A percentile compares a stretch with the other conserved stretches of the same genome.
Evolutionary conservation across 208 protist species (phyloP).

Genomic region (Wallacemonas collosoma): DNA sequence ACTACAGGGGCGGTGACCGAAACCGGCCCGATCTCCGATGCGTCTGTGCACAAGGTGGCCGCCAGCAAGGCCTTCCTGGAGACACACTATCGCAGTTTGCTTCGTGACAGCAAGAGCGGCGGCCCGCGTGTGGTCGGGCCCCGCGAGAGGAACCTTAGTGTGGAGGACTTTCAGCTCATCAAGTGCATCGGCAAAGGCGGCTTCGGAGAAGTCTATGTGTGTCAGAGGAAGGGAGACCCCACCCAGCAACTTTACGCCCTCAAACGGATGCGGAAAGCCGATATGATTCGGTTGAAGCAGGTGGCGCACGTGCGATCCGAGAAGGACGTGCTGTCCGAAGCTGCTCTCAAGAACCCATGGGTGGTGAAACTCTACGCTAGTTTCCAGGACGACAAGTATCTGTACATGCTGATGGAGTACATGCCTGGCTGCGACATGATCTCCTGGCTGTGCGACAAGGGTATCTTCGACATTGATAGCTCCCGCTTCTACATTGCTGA

Average conservation of each 20-base stretch:
- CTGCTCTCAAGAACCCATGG: constrained; percentile 81
- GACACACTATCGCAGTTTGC: constrained; percentile 79
- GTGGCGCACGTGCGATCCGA: constrained; percentile 89
- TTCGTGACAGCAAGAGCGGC: constrained; percentile 59
- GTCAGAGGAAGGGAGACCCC: constrained; percentile 65
- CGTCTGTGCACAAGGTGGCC: constrained; percentile 83
- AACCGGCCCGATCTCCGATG: constrained; percentile 65
- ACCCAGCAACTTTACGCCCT: constrained; percentile 84
- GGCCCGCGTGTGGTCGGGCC: constrained; percentile 61
- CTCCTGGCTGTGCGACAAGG: constrained; percentile 88
- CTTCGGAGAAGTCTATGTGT: constrained; percentile 93
- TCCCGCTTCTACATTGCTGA: constrained; percentile 94
- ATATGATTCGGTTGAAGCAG: constrained; percentile 92
- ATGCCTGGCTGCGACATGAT: constrained; percentile 95
- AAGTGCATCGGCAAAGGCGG: constrained; percentile 90
- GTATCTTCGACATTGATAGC: constrained; percentile 82
- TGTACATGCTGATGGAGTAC: constrained; percentile 96
- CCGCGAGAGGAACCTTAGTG: constrained; percentile 64
- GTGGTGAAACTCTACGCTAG: constrained; percentile 90
- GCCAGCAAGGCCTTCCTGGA: constrained; percentile 88
- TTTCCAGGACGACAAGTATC: constrained; percentile 92
- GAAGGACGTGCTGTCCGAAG: constrained; percentile 90
- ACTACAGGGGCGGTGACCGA: constrained; percentile 34
- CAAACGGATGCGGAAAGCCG: constrained; percentile 91
- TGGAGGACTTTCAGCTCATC: constrained; percentile 86